phyloP scores from a whole-genome alignment of 257 asterid species.

The Solanum tarijense region DNA sequence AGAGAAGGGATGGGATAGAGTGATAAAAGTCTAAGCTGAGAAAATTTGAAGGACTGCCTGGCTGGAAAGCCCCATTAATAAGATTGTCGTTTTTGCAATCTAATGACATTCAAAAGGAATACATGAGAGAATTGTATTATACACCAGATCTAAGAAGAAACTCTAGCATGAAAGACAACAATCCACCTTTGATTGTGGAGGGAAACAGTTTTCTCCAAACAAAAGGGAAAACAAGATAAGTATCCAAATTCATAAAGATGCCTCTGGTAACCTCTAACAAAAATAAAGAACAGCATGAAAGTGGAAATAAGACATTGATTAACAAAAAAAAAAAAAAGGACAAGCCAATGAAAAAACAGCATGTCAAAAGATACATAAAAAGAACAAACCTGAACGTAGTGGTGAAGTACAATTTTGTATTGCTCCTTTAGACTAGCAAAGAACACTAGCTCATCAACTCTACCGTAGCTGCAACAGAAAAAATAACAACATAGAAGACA shows the following conservation, averaged over 20 bases:
- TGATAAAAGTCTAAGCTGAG: not conserved
- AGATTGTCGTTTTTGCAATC: not conserved
- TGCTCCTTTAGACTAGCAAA: constrained; percentile 94
- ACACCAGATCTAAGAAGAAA: not conserved
- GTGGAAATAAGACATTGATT: not conserved
- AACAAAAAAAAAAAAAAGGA: not conserved
- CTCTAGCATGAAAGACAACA: not conserved
- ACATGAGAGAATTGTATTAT: not conserved
- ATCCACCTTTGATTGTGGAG: not conserved
- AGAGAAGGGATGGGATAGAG: not conserved
- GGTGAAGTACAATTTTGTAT: constrained; percentile 82
- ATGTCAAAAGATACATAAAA: constrained; percentile 3
- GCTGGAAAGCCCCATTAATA: not conserved
- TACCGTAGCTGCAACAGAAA: constrained; percentile 64
- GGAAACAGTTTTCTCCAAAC: not conserved
- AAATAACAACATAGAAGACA: not conserved
- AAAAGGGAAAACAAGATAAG: not conserved
- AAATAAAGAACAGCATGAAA: not conserved
- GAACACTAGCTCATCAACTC: constrained; percentile 95
- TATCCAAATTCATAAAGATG: not conserved
- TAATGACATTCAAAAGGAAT: not conserved
- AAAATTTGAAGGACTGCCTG: not conserved
- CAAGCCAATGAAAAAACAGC: not conserved
- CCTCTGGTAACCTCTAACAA: not conserved
- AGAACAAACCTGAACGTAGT: constrained; percentile 73